Evolutionary conservation across 202 grass and related monocot species (phyloP).

Genomic region (Hordeum pubiflorum): DNA sequence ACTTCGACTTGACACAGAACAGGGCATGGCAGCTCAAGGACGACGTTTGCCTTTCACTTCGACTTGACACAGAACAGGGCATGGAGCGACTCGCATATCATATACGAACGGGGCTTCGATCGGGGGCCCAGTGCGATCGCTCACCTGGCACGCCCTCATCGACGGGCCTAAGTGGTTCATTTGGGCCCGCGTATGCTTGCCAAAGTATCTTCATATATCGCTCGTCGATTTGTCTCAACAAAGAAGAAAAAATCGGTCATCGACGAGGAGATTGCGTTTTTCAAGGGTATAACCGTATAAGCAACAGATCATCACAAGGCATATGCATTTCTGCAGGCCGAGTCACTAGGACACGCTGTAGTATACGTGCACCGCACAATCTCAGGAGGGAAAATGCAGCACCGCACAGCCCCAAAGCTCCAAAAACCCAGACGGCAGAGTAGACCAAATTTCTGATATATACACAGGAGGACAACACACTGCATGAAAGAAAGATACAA

Average conservation of each 20-base stretch:
- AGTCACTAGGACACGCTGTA: neutral
- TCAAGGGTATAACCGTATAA: neutral
- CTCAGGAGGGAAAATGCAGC: neutral
- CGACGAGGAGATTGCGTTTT: neutral
- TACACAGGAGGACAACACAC: neutral
- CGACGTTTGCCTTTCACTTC: no score
- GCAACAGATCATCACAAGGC: neutral
- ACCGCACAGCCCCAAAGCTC: neutral
- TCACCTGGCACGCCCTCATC: no score
- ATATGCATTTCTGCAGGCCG: neutral
- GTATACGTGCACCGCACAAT: neutral
- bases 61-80: no score
- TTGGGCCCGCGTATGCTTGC: neutral
- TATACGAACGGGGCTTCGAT: no score
- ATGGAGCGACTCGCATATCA: no score
- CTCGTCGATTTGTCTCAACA: no score
- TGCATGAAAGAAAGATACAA: conserved; percentile 4
- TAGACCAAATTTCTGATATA: neutral
- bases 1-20: no score
- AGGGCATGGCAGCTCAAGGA: no score
- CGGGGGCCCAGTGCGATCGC: no score
- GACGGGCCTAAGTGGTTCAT: no score
- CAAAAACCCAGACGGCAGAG: neutral
- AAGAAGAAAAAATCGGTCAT: no score
- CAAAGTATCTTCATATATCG: neutral